Evolutionary conservation across 2,329 filamentous ascomycete species (phyloP), one percentile per base, ranked within the genome.

Genomic region (Neoarthrinium moseri): DNA sequence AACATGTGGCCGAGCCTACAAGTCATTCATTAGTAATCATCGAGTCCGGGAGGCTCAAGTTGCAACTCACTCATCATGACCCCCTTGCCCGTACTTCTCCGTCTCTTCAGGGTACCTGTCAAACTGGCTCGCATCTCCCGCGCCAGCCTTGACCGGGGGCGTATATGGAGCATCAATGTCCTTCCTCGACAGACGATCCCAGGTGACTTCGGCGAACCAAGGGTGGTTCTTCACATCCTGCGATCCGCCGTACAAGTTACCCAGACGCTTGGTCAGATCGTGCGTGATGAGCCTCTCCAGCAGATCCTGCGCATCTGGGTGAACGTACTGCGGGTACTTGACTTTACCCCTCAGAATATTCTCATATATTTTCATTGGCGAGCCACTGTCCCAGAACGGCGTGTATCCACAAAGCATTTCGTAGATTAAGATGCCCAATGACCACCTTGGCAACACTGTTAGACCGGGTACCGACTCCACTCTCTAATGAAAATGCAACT

Each of bases 321-420:
- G 90, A 60, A 99, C 89, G 66, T 97, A 99, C 5, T 89, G 86
- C 44, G 94, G 94, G 66, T 97, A 99, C 72, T 96, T 97, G 68
- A 99, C 89, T 59, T 88, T 86, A 49, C 92, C 94, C 62, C 91
- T 91, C 53, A 99, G 81, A 61, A 99, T 99, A 67, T 99, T 99
- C 74, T 99, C 94, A 72, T 99, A 99, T 62, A 99, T 99, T 72
- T 96, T 96, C 83, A 99, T 95, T 3, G 94, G 92, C 35, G 90
- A 96, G 45, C 92, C 94, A 59, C 89, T 89, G 67, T 99, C 94
- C 92, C 94, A 99, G 75, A 99, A 99, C 5, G 94, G 94, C 5
- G 94, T 99, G 70, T 96, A 99, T 22, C 94, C 94, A 65, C 94
- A 97, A 29, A 99, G 81, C 94, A 99, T 99, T 77, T 99, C 94